Conservation (phyloP, 2,329 filamentous ascomycete genomes). For the Talaromyces sp. region DNA sequence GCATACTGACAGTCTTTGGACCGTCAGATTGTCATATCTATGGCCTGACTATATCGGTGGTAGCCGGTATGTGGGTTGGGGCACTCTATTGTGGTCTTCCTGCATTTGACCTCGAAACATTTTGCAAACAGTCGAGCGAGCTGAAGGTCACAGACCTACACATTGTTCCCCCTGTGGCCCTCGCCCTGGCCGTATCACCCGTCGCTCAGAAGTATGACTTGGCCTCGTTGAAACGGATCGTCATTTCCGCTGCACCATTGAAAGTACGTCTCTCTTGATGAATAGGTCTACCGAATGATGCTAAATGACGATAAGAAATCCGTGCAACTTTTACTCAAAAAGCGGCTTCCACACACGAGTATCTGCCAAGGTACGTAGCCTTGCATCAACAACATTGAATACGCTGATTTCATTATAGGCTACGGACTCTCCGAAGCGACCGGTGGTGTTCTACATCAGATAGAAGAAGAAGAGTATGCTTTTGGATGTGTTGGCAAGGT, state of each 20-base stretch:
- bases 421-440: conserved; percentile 23
- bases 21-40: conserved; percentile 23
- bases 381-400: neutral
- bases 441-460: conserved; percentile 20
- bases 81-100: conserved; percentile 19
- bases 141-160: conserved; percentile 22
- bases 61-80: conserved; percentile 24
- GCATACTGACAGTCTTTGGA: neutral
- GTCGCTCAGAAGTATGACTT: conserved; percentile 18
- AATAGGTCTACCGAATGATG: neutral
- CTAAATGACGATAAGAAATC: conserved; percentile 19
- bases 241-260: conserved; percentile 23
- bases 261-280: conserved; percentile 18
- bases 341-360: conserved; percentile 20
- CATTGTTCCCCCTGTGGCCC: conserved; percentile 23
- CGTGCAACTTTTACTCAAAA: conserved; percentile 21
- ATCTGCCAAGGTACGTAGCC: conserved; percentile 21
- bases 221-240: conserved; percentile 20
- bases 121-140: conserved; percentile 21
- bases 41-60: conserved; percentile 19
- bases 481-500: conserved; percentile 23
- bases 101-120: conserved; percentile 21
- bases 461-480: conserved; percentile 19
- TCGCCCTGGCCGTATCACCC: conserved; percentile 17
- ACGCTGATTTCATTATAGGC: conserved; percentile 10